phyloP scores from a whole-genome alignment of 2,329 filamentous ascomycete genomes.

The Neofusicoccum cordaticola region DNA sequence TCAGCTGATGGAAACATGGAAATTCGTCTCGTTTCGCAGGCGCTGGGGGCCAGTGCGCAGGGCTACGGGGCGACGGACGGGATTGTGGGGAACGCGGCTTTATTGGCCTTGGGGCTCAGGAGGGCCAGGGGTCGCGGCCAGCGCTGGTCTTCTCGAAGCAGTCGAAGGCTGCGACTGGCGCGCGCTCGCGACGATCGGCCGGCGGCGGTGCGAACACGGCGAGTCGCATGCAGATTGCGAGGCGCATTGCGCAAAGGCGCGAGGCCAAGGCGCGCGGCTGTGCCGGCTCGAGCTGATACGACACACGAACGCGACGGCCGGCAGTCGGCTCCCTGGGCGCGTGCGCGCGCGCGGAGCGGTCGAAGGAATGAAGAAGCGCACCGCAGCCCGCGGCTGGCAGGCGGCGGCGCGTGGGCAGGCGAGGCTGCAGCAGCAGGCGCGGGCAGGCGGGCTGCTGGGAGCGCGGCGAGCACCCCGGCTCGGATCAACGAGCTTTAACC shows the following conservation, averaged over 20 bases:
- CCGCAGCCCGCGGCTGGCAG: neutral
- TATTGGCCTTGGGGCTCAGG: constrained; percentile 5
- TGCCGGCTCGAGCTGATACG: neutral
- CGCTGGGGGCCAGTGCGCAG: constrained; percentile 6
- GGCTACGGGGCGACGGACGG: constrained; percentile 8
- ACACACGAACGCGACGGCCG: constrained; percentile 10
- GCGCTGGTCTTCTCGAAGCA: constrained; percentile 10
- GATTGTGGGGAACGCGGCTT: constrained; percentile 12
- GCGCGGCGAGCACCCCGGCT: neutral
- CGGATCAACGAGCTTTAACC: constrained; percentile 6
- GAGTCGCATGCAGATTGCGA: constrained; percentile 11
- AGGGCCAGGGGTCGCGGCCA: neutral
- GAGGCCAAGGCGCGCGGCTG: constrained; percentile 6
- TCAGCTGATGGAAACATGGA: constrained; percentile 12
- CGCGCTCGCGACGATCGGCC: constrained; percentile 1
- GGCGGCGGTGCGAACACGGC: neutral
- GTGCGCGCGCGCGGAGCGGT: neutral
- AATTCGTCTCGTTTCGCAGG: constrained; percentile 4
- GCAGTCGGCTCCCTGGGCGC: neutral
- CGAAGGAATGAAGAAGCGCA: neutral
- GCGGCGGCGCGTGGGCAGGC: neutral
- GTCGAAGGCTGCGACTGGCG: neutral
- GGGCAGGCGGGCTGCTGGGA: neutral
- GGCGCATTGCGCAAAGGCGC: constrained; percentile 1
- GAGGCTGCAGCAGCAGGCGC: neutral